Evolutionary conservation across 805 yeast genomes (phyloP), one percentile per base, ranked within the genome.

Genomic region (Babjeviella inositovora): DNA sequence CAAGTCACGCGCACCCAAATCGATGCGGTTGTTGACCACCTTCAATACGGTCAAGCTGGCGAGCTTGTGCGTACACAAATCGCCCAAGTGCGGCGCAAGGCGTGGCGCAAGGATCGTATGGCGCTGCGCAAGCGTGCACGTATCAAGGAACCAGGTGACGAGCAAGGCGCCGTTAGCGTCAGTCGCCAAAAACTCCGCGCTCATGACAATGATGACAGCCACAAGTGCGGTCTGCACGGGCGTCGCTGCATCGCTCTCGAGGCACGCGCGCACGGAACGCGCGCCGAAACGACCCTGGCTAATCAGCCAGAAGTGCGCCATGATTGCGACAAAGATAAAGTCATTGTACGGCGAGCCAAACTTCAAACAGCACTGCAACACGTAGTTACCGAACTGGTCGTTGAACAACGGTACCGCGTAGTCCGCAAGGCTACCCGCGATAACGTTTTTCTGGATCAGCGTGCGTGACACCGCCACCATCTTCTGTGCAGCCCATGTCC

Each of bases 401-500:
- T 84, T 74, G 43, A 90, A 77, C 33, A 90, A 55, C 23, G 85
- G 80, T 1, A 77, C 80, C 22, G 90, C 67, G 39, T 76, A 84
- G 2, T 93, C 90, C 29, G 68, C 65, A 31, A 90, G 60, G 19
- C 82, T 66, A 13, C 64, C 54, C 6, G 74, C 70, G 20, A 90
- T 77, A 23, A 76, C 43, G 35, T 58, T 50, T 44, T 68, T 74
- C 37, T 71, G 80, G 23, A 66, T 60, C 20, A 60, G 70, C 23
- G 69, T 70, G 31, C 60, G 49, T 4, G 82, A 75, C 21, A 72
- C 71, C 33, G 71, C 76, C 35, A 90, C 84, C 47, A 90, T 74
- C 47, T 87, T 90, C 47, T 90, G 98, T 13, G 94, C 93, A 2
- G 96, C 97, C 98, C 98, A 90, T 5, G 98, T 90, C 31, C 98